Conservation (phyloP, 2,329 filamentous ascomycete species). For the Aspergillus ochraceoroseus region DNA sequence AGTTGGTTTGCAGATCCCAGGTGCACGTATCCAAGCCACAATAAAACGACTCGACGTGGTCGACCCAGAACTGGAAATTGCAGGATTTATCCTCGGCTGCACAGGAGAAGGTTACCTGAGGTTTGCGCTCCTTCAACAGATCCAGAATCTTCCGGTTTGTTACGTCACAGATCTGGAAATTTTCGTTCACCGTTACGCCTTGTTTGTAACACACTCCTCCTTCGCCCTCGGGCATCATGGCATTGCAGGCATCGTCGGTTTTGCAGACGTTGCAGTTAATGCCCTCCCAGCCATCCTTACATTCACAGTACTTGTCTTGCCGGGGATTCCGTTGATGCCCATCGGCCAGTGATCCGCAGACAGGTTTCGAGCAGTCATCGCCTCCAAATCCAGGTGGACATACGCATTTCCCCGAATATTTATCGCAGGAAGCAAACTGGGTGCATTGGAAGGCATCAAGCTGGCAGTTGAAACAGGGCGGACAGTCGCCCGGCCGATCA, state of each 20-base stretch:
- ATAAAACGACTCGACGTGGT: constrained; percentile 90
- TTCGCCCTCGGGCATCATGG: constrained; percentile 75
- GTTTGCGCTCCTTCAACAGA: constrained; percentile 75
- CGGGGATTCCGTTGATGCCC: constrained; percentile 74
- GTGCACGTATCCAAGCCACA: constrained; percentile 79
- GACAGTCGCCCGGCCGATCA: constrained; percentile 56
- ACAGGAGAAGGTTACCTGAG: constrained; percentile 93
- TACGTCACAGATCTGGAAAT: constrained; percentile 96
- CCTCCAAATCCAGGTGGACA: constrained; percentile 92
- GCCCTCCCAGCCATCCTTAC: constrained; percentile 88
- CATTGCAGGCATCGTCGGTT: constrained; percentile 74
- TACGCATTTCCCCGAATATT: constrained; percentile 84
- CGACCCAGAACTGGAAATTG: constrained; percentile 99
- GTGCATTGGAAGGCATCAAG: constrained; percentile 86
- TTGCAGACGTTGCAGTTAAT: constrained; percentile 98
- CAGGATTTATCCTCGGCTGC: constrained; percentile 69
- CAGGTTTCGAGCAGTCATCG: constrained; percentile 85
- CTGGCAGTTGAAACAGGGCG: constrained; percentile 87
- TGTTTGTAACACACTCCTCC: constrained; percentile 89
- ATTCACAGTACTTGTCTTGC: constrained; percentile 67
- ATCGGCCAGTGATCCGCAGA: constrained; percentile 82
- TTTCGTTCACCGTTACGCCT: constrained; percentile 84
- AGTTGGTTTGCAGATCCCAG: constrained; percentile 64
- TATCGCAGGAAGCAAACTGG: constrained; percentile 85
- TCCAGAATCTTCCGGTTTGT: constrained; percentile 92